A percentile compares a stretch with the other conserved stretches of the same genome.
These are phyloP conservation scores for Hyphodiscus sp. DNA, from an alignment of 2,329 filamentous ascomycete species.

Conservation along the genomic window DNA sequence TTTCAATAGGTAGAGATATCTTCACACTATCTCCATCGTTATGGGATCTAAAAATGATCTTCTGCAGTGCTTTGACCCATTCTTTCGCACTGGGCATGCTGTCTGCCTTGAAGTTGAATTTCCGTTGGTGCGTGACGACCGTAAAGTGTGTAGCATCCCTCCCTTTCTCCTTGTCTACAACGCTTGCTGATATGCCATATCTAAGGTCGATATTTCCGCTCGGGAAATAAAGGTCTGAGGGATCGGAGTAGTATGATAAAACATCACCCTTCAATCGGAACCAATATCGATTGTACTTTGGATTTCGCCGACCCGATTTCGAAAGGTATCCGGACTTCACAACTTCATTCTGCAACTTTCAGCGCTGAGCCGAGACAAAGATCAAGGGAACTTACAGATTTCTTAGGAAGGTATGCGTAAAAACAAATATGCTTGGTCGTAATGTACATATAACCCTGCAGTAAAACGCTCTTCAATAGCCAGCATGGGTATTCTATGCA, in stretches of 20 bases:
- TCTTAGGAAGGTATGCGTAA: slow-evolving; percentile 94
- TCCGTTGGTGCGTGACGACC: slow-evolving; percentile 74
- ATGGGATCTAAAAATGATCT: slow-evolving; percentile 90
- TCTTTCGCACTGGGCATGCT: slow-evolving; percentile 83
- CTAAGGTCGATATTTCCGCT: slow-evolving; percentile 86
- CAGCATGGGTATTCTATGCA: slow-evolving; percentile 81
- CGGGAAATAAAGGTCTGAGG: slow-evolving; percentile 84
- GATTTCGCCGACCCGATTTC: slow-evolving; percentile 84
- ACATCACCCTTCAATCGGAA: slow-evolving; percentile 90
- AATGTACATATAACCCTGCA: slow-evolving; percentile 95
- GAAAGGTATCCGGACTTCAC: slow-evolving; percentile 83
- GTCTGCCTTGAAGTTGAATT: slow-evolving; percentile 84
- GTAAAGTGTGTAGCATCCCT: slow-evolving; percentile 73
- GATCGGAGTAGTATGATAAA: slow-evolving; percentile 79
- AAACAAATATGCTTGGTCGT: slow-evolving; percentile 92
- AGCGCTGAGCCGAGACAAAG: slow-evolving; percentile 3
- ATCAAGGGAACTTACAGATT: slow-evolving; percentile 53
- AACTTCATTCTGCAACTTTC: slow-evolving; percentile 52
- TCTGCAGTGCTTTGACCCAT: slow-evolving; percentile 91
- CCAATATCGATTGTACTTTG: slow-evolving; percentile 86
- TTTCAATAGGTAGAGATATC: slow-evolving; percentile 82
- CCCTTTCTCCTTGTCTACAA: slow-evolving; percentile 63
- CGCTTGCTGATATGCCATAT: slow-evolving; percentile 80
- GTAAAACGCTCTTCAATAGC: slow-evolving; percentile 81
- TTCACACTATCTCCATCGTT: slow-evolving; percentile 98